phyloP scores from a whole-genome alignment of 257 asterid species.

The Forsythia suspensa region DNA sequence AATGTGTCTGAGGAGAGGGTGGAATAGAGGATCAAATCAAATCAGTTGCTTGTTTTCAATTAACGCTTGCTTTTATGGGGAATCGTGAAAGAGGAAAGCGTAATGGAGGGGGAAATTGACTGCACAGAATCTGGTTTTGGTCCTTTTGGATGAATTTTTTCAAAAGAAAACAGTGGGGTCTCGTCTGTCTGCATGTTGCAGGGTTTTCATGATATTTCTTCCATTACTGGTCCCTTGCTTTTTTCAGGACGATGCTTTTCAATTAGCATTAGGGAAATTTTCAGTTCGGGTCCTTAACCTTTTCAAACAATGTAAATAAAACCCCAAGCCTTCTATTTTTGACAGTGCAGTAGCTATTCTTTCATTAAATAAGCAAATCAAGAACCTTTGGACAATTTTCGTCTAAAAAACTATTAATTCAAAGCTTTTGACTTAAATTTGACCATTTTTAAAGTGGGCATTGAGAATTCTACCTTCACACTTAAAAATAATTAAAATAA shows the following conservation, averaged over 20 bases:
- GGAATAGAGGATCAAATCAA: conserved; percentile 8
- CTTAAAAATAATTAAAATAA: too few relatives aligned
- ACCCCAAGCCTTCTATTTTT: too few relatives aligned
- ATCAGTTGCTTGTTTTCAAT: background rate
- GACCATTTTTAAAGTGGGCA: too few relatives aligned
- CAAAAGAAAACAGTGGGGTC: background rate
- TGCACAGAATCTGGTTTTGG: conserved; percentile 2
- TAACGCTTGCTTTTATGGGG: conserved; percentile 23
- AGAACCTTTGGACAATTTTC: too few relatives aligned
- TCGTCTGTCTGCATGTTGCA: background rate
- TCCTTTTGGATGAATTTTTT: background rate
- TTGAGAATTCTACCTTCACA: too few relatives aligned
- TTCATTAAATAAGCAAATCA: too few relatives aligned
- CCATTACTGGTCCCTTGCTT: background rate
- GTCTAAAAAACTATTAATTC: too few relatives aligned
- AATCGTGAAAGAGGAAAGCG: conserved; percentile 25
- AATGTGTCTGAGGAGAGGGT: background rate
- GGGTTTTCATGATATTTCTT: background rate
- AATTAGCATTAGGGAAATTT: background rate
- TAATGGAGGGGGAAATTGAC: conserved; percentile 23
- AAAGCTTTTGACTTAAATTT: too few relatives aligned
- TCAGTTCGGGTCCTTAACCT: too few relatives aligned
- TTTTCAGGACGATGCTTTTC: background rate
- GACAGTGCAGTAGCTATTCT: too few relatives aligned
- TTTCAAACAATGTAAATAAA: too few relatives aligned